These are phyloP conservation scores for Chamaecrista fasciculata DNA, from an alignment of 306 rosid species.

Conservation along the genomic window DNA sequence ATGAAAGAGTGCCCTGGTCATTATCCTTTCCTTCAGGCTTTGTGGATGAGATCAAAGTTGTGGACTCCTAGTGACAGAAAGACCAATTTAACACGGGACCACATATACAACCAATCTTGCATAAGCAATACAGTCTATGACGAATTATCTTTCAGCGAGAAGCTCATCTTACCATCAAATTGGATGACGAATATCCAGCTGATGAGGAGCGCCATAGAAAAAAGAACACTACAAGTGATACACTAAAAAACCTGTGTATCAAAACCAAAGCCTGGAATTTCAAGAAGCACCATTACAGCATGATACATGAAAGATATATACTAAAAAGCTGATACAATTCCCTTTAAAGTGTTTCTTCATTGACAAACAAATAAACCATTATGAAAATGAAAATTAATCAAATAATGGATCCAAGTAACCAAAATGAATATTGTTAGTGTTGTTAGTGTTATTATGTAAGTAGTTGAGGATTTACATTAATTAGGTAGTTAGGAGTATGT, in stretches of 20 bases:
- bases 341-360: background rate
- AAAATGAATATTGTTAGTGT: no score
- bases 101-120: slow-evolving; percentile 28
- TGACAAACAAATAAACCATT: slow-evolving; percentile 18
- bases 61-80: slow-evolving; percentile 46
- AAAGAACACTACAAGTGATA: slow-evolving; percentile 77
- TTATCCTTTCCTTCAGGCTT: slow-evolving; percentile 44
- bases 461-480: no score
- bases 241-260: slow-evolving; percentile 98
- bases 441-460: no score
- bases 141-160: slow-evolving; percentile 26
- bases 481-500: no score
- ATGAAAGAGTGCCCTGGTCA: slow-evolving; percentile 42
- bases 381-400: background rate
- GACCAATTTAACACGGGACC: slow-evolving; percentile 24
- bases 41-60: slow-evolving; percentile 32
- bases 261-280: slow-evolving; percentile 95
- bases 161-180: slow-evolving; percentile 45
- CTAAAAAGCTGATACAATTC: background rate
- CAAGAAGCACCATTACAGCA: slow-evolving; percentile 58
- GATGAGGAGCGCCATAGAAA: slow-evolving; percentile 76
- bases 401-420: slow-evolving; percentile 22
- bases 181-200: slow-evolving; percentile 39
- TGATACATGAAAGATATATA: slow-evolving; percentile 23
- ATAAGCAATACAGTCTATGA: slow-evolving; percentile 23